These are phyloP conservation scores for Mortierella sp. DNA, from an alignment of 371 early-diverging fungal genomes.

Conservation along the genomic window DNA sequence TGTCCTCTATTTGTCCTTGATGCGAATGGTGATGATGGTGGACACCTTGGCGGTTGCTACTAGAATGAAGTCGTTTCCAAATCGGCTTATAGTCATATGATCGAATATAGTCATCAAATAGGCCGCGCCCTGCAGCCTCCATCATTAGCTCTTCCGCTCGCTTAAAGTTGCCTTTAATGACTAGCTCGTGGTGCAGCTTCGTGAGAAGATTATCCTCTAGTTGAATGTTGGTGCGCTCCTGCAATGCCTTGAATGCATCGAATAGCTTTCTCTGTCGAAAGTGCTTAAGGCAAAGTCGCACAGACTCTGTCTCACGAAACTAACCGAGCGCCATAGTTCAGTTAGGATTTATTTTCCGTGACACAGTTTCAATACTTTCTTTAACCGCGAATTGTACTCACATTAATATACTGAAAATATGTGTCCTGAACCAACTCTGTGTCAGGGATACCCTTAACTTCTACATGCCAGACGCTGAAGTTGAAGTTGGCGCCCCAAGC, in stretches of 20 bases:
- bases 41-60: constrained; percentile 32
- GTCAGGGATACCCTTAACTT: constrained; percentile 84
- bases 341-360: not conserved
- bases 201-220: constrained; percentile 88
- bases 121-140: constrained; percentile 65
- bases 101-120: constrained; percentile 80
- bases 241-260: constrained; percentile 78
- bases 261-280: constrained; percentile 86
- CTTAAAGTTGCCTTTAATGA: constrained; percentile 79
- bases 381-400: constrained; percentile 50
- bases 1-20: constrained; percentile 31
- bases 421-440: constrained; percentile 72
- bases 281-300: constrained; percentile 89
- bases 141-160: constrained; percentile 77
- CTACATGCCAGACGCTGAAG: constrained; percentile 96
- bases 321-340: constrained; percentile 17
- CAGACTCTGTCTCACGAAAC: constrained; percentile 83
- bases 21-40: constrained; percentile 50
- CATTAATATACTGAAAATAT: constrained; percentile 74
- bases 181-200: constrained; percentile 76
- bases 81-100: constrained; percentile 74
- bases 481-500: constrained; percentile 96
- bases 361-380: not conserved
- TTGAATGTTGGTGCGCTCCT: constrained; percentile 69
- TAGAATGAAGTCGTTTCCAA: constrained; percentile 75